Evolutionary conservation across 1,284 basidiomycete genomes (phyloP).

Genomic region (Ceratobasidium sp.): DNA sequence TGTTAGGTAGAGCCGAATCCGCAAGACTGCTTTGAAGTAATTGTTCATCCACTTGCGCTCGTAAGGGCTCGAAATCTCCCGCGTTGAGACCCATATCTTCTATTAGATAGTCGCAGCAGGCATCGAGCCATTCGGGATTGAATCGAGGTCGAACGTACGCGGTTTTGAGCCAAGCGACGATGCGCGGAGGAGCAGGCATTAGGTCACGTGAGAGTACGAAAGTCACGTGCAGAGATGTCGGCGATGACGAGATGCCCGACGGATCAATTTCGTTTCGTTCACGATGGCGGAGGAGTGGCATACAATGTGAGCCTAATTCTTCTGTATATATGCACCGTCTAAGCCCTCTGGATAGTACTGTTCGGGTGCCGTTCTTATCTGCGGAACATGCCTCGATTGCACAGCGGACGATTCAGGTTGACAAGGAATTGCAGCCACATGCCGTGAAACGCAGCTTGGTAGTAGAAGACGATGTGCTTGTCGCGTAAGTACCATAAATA

Average conservation of each 20-base stretch:
- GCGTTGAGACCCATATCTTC: conserved; percentile 61
- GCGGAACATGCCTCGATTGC: conserved; percentile 81
- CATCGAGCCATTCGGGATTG: conserved; percentile 68
- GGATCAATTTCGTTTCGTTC: conserved; percentile 10
- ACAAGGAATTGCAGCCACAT: conserved; percentile 83
- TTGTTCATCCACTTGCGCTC: conserved; percentile 69
- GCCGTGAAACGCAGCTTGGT: conserved; percentile 78
- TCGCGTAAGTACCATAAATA: conserved; percentile 70
- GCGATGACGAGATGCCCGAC: neutral
- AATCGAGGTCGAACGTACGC: conserved; percentile 20
- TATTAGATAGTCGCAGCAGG: conserved; percentile 74
- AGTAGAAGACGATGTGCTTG: conserved; percentile 74
- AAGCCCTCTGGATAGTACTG: conserved; percentile 62
- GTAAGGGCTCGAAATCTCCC: conserved; percentile 64
- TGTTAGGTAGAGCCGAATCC: conserved; percentile 75
- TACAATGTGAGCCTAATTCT: conserved; percentile 35
- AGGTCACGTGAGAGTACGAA: conserved; percentile 31
- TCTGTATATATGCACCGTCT: neutral
- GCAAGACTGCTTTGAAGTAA: conserved; percentile 76
- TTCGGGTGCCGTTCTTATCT: conserved; percentile 83
- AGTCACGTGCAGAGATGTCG: conserved; percentile 1
- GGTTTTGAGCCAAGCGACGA: conserved; percentile 35
- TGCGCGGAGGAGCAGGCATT: conserved; percentile 37
- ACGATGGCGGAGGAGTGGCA: conserved; percentile 38
- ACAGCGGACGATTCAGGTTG: conserved; percentile 85